Percentiles rank a stretch among this genome's conserved stretches.
Conservation (phyloP, 2,329 filamentous ascomycete genomes). For the Colletotrichum caudatum region DNA sequence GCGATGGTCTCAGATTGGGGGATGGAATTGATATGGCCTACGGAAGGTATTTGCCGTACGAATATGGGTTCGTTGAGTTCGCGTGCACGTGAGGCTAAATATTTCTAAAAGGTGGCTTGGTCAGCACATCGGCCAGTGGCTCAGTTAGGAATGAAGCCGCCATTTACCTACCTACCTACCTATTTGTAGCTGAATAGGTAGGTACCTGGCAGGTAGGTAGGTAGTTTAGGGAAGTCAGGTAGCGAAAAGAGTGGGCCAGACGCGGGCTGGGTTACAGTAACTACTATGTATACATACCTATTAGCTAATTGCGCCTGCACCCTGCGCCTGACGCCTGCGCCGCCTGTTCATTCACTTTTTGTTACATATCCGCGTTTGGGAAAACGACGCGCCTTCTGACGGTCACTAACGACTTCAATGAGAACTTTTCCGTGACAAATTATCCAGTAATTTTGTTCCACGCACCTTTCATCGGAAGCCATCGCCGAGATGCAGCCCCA, state of each 20-base stretch:
- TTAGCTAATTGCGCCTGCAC: constrained; percentile 12
- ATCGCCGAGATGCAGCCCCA: constrained; percentile 62
- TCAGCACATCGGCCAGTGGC: too few relatives aligned
- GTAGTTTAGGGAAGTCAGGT: neutral
- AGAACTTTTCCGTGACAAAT: constrained; percentile 21
- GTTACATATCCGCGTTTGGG: constrained; percentile 20
- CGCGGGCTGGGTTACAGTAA: neutral
- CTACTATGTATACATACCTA: too few relatives aligned
- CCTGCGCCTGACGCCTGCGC: constrained; percentile 20
- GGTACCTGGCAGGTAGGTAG: neutral
- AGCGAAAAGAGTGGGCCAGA: neutral
- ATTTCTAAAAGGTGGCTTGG: neutral
- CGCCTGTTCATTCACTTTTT: constrained; percentile 21
- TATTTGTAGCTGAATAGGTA: neutral
- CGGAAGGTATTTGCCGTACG: neutral
- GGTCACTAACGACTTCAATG: constrained; percentile 43
- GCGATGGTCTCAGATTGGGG: neutral
- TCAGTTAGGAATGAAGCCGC: neutral
- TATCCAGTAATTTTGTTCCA: neutral
- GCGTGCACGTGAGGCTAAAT: neutral
- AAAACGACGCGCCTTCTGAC: constrained; percentile 20
- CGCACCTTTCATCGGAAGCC: constrained; percentile 5
- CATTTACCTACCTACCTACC: too few relatives aligned
- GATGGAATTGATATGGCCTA: neutral
- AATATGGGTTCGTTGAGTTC: neutral